Percentiles rank a stretch among this genome's conserved stretches.
phyloP scores from a whole-genome alignment of 345 rosid species.

The Trapa incisa region DNA sequence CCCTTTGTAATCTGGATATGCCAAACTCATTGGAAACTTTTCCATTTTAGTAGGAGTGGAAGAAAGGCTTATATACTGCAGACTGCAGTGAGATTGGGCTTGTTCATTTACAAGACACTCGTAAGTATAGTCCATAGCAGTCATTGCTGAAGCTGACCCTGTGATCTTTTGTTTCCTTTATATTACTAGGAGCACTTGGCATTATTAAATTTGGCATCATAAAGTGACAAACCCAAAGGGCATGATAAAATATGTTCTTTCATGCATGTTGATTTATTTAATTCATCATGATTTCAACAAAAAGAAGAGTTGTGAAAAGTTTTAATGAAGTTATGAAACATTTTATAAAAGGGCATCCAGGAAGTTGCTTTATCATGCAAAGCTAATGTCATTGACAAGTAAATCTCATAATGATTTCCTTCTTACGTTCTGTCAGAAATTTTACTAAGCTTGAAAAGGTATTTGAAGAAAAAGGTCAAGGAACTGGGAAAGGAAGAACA shows the following conservation, averaged over 20 bases:
- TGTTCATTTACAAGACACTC: conserved; percentile 51
- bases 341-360: background rate
- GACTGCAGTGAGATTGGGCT: conserved; percentile 89
- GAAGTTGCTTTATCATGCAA: background rate
- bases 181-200: background rate
- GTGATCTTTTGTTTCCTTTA: conserved; percentile 1
- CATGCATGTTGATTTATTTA: background rate
- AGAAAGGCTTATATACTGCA: conserved; percentile 52
- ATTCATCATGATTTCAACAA: background rate
- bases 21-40: conserved; percentile 11
- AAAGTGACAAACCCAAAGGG: background rate
- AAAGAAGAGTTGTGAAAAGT: background rate
- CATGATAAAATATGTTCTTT: background rate
- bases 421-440: conserved; percentile 30
- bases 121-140: conserved; percentile 20
- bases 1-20: background rate
- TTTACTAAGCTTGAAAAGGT: conserved; percentile 71
- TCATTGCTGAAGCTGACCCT: background rate
- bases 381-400: background rate
- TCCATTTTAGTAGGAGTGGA: conserved; percentile 55
- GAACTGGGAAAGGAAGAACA: conserved; percentile 75
- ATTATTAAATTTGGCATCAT: background rate
- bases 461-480: conserved; percentile 66
- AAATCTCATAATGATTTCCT: conserved; percentile 5
- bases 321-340: background rate